Conservation (phyloP, 305 asterid species). For the Rubia balearica region DNA sequence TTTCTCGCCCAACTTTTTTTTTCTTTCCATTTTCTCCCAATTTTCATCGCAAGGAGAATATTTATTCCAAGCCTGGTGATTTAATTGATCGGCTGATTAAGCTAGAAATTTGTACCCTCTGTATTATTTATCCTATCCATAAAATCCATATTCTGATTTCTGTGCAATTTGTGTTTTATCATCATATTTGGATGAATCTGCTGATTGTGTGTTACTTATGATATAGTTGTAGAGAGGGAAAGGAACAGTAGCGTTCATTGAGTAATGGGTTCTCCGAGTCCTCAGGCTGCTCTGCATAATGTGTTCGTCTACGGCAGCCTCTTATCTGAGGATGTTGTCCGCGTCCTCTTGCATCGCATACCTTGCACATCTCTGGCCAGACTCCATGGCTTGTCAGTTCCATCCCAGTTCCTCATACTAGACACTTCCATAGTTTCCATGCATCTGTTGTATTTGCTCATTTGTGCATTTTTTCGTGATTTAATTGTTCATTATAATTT, state of each 20-base stretch:
- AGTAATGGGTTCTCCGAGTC: conserved; percentile 37
- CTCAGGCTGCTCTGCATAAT: conserved; percentile 28
- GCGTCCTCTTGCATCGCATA: conserved; percentile 58
- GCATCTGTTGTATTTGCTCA: background rate
- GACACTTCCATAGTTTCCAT: conserved; percentile 10
- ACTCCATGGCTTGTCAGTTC: conserved; percentile 51
- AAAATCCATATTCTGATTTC: background rate
- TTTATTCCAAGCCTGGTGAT: background rate
- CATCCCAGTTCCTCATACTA: background rate
- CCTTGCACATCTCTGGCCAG: conserved; percentile 58
- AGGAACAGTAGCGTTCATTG: background rate
- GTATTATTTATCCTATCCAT: background rate
- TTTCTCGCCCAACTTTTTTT: too few species aligned
- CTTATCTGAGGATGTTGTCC: conserved; percentile 77
- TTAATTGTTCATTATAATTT: background rate
- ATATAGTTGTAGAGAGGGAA: conserved; percentile 1
- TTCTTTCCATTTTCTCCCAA: background rate
- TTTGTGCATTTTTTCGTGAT: background rate
- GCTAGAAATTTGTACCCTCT: background rate
- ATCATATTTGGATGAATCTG: background rate
- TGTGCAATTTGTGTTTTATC: background rate
- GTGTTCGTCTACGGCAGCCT: conserved; percentile 96
- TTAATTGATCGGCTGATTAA: background rate
- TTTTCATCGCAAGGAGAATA: background rate
- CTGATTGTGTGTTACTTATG: background rate